These are phyloP conservation scores for Meripilus lineatus DNA, from an alignment of 1,284 basidiomycete genomes.

Conservation along the genomic window DNA sequence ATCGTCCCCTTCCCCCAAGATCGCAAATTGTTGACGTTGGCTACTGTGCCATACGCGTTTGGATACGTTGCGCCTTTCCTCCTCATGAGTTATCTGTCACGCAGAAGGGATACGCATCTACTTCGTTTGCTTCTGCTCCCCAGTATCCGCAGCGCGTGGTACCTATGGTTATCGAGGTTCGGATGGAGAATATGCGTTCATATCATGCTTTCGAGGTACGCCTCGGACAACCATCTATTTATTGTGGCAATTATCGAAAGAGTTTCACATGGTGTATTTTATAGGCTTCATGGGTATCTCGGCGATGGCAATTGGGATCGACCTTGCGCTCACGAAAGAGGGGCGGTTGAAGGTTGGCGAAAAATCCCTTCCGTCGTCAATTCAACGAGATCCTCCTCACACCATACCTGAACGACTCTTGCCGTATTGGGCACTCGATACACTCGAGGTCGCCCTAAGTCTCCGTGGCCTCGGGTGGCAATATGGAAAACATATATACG, in stretches of 20 bases:
- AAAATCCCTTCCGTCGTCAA: constrained; percentile 9
- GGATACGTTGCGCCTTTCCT: constrained; percentile 52
- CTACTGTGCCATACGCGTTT: constrained; percentile 41
- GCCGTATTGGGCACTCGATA: constrained; percentile 33
- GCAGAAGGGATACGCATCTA: constrained; percentile 57
- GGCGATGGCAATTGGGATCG: constrained; percentile 44
- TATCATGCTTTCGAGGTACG: constrained; percentile 69
- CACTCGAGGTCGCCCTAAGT: constrained; percentile 49
- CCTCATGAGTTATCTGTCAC: constrained; percentile 64
- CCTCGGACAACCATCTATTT: constrained; percentile 3
- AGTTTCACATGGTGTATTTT: background rate
- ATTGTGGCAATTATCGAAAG: too few relatives aligned
- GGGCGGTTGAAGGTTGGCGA: constrained; percentile 60
- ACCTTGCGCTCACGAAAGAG: constrained; percentile 45
- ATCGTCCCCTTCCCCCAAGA: constrained; percentile 37
- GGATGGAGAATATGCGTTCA: constrained; percentile 46
- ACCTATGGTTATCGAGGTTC: constrained; percentile 57
- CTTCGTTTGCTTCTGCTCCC: constrained; percentile 61
- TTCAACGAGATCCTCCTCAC: background rate
- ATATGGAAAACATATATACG: constrained; percentile 48
- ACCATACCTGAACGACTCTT: constrained; percentile 7
- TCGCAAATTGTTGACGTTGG: constrained; percentile 45
- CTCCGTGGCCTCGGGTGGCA: constrained; percentile 62
- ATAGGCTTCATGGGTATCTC: constrained; percentile 15
- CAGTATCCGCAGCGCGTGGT: constrained; percentile 41